These are phyloP conservation scores for Choanephora cucurbitarum DNA, from an alignment of 371 early-diverging fungal species.

Conservation along the genomic window DNA sequence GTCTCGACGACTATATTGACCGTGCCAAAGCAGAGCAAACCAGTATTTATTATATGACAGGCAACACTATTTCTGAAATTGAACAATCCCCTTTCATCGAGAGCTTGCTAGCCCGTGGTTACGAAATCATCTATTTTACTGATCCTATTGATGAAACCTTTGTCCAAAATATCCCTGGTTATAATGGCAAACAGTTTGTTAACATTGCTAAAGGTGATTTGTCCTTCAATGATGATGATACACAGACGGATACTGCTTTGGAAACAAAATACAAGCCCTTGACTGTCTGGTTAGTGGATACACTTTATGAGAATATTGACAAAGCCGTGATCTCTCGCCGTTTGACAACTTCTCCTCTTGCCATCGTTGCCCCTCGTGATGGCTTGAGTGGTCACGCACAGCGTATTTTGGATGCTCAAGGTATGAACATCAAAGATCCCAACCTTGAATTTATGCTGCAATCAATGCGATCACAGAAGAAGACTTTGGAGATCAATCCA, in stretches of 20 bases:
- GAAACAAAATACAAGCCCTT: conserved; percentile 68
- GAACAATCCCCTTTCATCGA: conserved; percentile 88
- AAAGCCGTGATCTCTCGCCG: conserved; percentile 75
- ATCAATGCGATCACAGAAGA: conserved; percentile 66
- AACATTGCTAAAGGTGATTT: conserved; percentile 85
- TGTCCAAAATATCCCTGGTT: conserved; percentile 69
- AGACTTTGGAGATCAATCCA: conserved; percentile 89
- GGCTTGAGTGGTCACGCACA: conserved; percentile 90
- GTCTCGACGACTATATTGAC: conserved; percentile 85
- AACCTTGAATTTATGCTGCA: conserved; percentile 58
- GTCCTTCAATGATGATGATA: conserved; percentile 73
- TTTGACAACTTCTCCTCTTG: conserved; percentile 75
- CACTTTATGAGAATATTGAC: conserved; percentile 71
- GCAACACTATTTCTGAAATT: conserved; percentile 69
- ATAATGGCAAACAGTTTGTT: conserved; percentile 79
- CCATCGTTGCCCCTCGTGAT: conserved; percentile 69
- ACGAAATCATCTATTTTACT: conserved; percentile 87
- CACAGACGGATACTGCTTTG: conserved; percentile 39
- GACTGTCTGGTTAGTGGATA: conserved; percentile 63
- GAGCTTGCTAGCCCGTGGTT: conserved; percentile 80
- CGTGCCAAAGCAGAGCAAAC: conserved; percentile 89
- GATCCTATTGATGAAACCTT: conserved; percentile 96
- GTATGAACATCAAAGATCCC: conserved; percentile 43
- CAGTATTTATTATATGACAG: conserved; percentile 88
- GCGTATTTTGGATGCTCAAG: conserved; percentile 76